Percentiles rank a stretch among this genome's conserved stretches.
Conservation (phyloP, 176 grass and related monocot genomes). For the Ampelocalamus luodianensis region DNA sequence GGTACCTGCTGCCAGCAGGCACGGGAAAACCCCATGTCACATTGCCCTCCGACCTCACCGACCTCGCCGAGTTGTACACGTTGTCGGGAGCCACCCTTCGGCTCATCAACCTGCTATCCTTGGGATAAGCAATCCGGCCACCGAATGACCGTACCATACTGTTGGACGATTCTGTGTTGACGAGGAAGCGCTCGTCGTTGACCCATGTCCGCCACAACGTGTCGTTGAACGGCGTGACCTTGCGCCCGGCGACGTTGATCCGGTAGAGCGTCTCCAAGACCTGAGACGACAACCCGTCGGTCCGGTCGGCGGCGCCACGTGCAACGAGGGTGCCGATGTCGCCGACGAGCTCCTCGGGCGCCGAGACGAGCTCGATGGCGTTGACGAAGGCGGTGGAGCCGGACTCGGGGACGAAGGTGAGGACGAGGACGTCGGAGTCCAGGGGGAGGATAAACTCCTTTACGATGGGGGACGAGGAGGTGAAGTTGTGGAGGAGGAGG, state of each 20-base stretch:
- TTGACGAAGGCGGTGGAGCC: conserved; percentile 78
- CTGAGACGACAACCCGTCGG: conserved; percentile 64
- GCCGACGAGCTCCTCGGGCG: conserved; percentile 72
- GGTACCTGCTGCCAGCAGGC: conserved; percentile 60
- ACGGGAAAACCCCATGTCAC: conserved; percentile 78
- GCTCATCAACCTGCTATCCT: conserved; percentile 56
- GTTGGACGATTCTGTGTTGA: conserved; percentile 45
- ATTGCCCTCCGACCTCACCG: conserved; percentile 55
- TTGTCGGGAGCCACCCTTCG: conserved; percentile 80
- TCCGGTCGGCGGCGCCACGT: conserved; percentile 24
- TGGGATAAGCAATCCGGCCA: conserved; percentile 81
- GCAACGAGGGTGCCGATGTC: conserved; percentile 65
- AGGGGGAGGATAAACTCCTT: conserved; percentile 86
- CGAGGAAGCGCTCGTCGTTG: conserved; percentile 55
- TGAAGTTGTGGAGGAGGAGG: conserved; percentile 82
- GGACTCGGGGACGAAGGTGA: conserved; percentile 74
- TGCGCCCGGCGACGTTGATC: conserved; percentile 76
- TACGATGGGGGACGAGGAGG: conserved; percentile 53
- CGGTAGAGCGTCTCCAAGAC: conserved; percentile 78
- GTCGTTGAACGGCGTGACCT: conserved; percentile 94
- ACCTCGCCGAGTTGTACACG: conserved; percentile 80
- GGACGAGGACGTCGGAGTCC: conserved; percentile 57
- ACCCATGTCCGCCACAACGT: conserved; percentile 95
- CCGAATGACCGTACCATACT: conserved; percentile 49
- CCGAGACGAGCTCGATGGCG: conserved; percentile 87